phyloP scores from a whole-genome alignment of 495 filamentous ascomycete species.

The Paragyromitra xinjiangensis region DNA sequence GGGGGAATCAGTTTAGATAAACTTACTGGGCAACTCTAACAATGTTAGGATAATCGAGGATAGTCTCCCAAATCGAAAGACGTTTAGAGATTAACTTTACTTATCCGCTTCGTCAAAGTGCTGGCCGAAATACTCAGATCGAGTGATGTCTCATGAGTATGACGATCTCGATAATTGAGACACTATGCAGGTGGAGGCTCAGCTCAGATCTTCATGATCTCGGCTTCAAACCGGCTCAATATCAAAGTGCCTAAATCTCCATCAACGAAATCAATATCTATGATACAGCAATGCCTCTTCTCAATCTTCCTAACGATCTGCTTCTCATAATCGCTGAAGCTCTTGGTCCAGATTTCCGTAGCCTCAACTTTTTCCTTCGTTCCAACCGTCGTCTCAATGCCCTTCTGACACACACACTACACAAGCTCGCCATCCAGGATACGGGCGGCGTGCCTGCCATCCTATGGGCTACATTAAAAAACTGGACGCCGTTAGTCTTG shows the following conservation, averaged over 20 bases:
- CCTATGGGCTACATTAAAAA: conserved; percentile 13
- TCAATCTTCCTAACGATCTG: conserved; percentile 27
- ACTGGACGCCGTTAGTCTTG: conserved; percentile 8
- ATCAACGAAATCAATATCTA: neutral
- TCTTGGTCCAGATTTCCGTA: conserved; percentile 12
- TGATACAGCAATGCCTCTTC: conserved; percentile 1
- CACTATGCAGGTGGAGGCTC: conserved; percentile 3
- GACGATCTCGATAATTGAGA: conserved; percentile 4
- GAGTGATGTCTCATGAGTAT: conserved; percentile 15
- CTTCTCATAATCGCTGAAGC: conserved; percentile 19
- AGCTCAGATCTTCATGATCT: neutral
- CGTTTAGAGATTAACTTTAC: no score
- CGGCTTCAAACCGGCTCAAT: conserved; percentile 5
- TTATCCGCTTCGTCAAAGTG: neutral
- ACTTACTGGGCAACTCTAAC: no score
- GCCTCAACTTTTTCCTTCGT: conserved; percentile 23
- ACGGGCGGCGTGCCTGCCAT: conserved; percentile 12
- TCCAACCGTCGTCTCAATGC: conserved; percentile 8
- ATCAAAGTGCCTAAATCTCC: neutral
- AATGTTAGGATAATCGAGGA: no score
- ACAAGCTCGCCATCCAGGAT: conserved; percentile 2
- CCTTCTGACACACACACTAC: conserved; percentile 11
- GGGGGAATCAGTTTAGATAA: no score
- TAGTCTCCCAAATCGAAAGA: no score
- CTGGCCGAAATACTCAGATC: neutral